These are phyloP conservation scores for Crepidotus sp. DNA, from an alignment of 1,284 basidiomycete species.

Conservation along the genomic window DNA sequence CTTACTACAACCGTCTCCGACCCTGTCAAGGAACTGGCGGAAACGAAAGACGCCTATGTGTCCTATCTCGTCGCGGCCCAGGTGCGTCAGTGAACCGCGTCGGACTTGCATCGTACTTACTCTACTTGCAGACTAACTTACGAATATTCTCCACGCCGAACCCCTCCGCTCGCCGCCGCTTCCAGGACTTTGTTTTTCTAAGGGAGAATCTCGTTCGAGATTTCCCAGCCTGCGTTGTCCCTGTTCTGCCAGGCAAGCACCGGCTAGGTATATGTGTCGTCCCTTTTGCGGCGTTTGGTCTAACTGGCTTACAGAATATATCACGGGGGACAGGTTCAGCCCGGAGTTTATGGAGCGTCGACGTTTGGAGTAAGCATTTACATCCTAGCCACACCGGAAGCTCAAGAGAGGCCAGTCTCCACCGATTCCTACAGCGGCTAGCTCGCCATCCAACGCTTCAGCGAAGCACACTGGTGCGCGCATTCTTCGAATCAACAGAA, in stretches of 20 bases:
- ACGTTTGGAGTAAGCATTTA: constrained; percentile 67
- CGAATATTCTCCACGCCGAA: constrained; percentile 69
- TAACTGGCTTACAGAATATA: constrained; percentile 61
- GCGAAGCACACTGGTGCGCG: constrained; percentile 78
- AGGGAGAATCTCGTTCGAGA: constrained; percentile 82
- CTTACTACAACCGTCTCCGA: constrained; percentile 83
- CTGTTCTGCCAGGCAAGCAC: constrained; percentile 95
- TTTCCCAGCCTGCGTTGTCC: constrained; percentile 95
- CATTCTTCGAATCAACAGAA: constrained; percentile 95
- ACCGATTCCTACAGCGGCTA: constrained; percentile 87
- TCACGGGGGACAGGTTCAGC: constrained; percentile 95
- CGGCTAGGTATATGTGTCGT: constrained; percentile 61
- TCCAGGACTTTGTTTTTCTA: constrained; percentile 96
- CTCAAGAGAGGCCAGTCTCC: constrained; percentile 48
- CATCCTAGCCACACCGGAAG: constrained; percentile 7
- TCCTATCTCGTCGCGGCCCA: constrained; percentile 88
- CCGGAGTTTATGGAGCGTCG: constrained; percentile 93
- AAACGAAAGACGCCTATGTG: constrained; percentile 94
- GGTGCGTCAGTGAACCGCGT: constrained; percentile 36
- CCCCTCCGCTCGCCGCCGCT: constrained; percentile 76
- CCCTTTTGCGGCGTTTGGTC: constrained; percentile 1
- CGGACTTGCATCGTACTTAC: constrained; percentile 3
- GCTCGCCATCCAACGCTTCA: constrained; percentile 93
- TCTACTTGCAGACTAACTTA: constrained; percentile 62
- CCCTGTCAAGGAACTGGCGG: constrained; percentile 90